Base-by-base conservation (phyloP, 2,329 filamentous ascomycete genomes). In the Helotiales sp. region DNA sequence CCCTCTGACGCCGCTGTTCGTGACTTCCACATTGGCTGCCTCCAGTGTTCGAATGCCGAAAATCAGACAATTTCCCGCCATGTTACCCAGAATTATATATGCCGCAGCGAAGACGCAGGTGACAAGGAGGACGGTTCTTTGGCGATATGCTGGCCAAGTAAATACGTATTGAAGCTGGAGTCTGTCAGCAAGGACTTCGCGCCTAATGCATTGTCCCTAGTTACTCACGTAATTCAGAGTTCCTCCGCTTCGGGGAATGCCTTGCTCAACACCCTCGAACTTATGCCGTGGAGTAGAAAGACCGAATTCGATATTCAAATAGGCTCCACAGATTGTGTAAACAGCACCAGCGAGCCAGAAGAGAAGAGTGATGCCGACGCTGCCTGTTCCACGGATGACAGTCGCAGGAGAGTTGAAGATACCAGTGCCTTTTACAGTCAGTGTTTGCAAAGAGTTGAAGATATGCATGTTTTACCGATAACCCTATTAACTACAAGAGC, bases 31-130 rank as follows among this genome's bases (percentile, higher is more conserved):
- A 8, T 76, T 72, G 2, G 80, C 77, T 1, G 82, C 79, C 17
- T 72, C 70, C 13, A 82, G 70, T 3, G 80, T 75, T 57, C 82
- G 78, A 1, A 78, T 71, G 10, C 80, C 82, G 69, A 85, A 85
- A 59, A 77, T 77, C 30, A 86, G 78, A 15, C 80, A 80, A 73
- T 86, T 85, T 34, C 81, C 82, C 0, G 82, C 78, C 71, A 84
- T 80, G 68, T 84, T 85, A 15, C 82, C 83, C 6, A 85, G 72
- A 15, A 71, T 20, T 45, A 72, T 63, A 49, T 71, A 72, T 11
- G 57, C 45, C 26, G 71, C 66, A 10, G 79, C 82, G 67, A 81
- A 85, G 11, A 84, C 75, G 58, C 81, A 84, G 0, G 81, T 82
- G 6, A 79, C 76, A 3, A 83, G 69, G 20, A 70, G 71, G 8